Evolutionary conservation across 306 rosid species (phyloP).

Genomic region (Dryas alaskensis): DNA sequence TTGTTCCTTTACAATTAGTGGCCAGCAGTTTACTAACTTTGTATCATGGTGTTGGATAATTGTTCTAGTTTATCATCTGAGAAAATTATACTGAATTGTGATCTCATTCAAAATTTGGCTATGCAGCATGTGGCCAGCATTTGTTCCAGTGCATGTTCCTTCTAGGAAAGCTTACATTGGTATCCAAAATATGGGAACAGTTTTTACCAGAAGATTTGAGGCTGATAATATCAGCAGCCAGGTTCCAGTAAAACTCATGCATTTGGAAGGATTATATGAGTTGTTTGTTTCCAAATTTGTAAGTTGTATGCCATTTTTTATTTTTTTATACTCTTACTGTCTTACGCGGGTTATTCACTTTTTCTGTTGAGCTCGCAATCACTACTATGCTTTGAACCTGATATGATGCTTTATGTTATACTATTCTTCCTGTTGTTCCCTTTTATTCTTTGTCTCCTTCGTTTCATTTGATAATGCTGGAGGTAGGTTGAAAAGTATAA

Average conservation of each 20-base stretch:
- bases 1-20: conserved; percentile 5
- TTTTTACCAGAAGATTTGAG: conserved; percentile 94
- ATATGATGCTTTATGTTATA: background rate
- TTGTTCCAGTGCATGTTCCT: conserved; percentile 96
- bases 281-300: conserved; percentile 91
- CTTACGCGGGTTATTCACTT: conserved; percentile 11
- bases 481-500: background rate
- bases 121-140: conserved; percentile 92
- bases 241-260: conserved; percentile 89
- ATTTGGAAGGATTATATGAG: conserved; percentile 92
- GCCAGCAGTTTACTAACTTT: background rate
- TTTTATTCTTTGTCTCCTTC: conserved; percentile 23
- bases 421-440: conserved; percentile 16
- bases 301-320: conserved; percentile 16
- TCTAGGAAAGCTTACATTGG: conserved; percentile 91
- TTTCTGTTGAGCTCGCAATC: conserved; percentile 9
- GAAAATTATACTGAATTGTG: conserved; percentile 1
- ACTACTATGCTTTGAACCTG: background rate
- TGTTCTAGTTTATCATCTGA: background rate
- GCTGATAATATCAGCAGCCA: conserved; percentile 86
- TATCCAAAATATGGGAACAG: conserved; percentile 96
- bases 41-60: background rate
- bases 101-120: conserved; percentile 32
- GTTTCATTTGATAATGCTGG: conserved; percentile 18
- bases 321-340: background rate